phyloP scores from a whole-genome alignment of 345 rosid genomes.

The Citrus inodora region DNA sequence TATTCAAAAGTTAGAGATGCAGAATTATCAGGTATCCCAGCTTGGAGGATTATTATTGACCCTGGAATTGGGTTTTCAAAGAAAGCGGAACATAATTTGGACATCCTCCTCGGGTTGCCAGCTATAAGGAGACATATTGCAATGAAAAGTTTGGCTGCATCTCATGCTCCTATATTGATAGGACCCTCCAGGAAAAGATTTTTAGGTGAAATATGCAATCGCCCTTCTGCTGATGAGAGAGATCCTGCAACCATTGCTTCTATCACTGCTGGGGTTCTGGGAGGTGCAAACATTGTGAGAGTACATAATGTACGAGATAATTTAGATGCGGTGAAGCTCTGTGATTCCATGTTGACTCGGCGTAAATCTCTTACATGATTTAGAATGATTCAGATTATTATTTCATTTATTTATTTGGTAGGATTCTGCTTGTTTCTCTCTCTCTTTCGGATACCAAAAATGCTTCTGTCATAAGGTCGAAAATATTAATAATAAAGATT shows the following conservation, averaged over 20 bases:
- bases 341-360: conserved; percentile 64
- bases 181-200: conserved; percentile 91
- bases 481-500: background rate
- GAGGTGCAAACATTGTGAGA: conserved; percentile 86
- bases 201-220: conserved; percentile 71
- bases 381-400: background rate
- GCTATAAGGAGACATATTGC: conserved; percentile 59
- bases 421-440: background rate
- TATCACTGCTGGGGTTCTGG: conserved; percentile 58
- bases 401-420: background rate
- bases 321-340: conserved; percentile 67
- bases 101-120: conserved; percentile 59
- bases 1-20: conserved; percentile 54
- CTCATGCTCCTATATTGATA: conserved; percentile 68
- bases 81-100: conserved; percentile 62
- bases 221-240: conserved; percentile 58
- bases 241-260: conserved; percentile 88
- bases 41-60: conserved; percentile 87
- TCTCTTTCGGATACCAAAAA: background rate
- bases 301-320: conserved; percentile 82
- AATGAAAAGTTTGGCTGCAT: conserved; percentile 57
- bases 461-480: background rate
- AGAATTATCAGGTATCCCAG: conserved; percentile 72
- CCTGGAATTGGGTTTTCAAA: conserved; percentile 95
- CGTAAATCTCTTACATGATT: conserved; percentile 5